phyloP scores from a whole-genome alignment of 78 protist species.

The Dictyostelium capitatum region DNA sequence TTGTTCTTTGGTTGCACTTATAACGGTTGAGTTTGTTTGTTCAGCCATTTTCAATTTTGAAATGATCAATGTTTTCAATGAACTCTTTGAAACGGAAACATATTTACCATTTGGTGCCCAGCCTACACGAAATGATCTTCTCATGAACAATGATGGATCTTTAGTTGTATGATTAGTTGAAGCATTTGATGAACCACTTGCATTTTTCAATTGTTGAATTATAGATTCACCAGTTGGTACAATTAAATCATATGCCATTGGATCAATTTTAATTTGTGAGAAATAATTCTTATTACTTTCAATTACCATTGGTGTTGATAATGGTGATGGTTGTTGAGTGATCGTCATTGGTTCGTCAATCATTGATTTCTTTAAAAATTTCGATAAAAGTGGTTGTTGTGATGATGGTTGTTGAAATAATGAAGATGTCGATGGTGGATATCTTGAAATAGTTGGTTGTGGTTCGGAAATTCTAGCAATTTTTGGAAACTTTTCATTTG shows the following conservation, averaged over 20 bases:
- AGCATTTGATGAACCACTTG: not conserved
- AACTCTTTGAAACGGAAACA: not conserved
- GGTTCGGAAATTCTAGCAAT: not conserved
- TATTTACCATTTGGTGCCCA: constrained; percentile 62
- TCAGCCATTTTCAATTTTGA: not conserved
- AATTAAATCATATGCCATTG: constrained; percentile 13
- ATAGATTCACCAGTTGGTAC: constrained; percentile 35
- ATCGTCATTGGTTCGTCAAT: not conserved
- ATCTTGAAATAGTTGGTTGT: not conserved
- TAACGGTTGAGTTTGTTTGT: not conserved
- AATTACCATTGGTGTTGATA: not conserved
- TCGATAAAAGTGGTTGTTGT: constrained; percentile 29
- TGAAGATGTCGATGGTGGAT: not conserved
- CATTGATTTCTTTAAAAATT: not conserved
- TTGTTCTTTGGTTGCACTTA: not conserved
- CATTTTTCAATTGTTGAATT: constrained; percentile 2
- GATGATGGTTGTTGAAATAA: not conserved
- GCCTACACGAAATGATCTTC: constrained; percentile 78
- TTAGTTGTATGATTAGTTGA: not conserved
- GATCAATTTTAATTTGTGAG: constrained; percentile 37
- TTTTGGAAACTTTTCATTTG: not conserved
- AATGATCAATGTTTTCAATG: constrained; percentile 1
- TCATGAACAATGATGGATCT: constrained; percentile 38
- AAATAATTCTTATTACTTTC: constrained; percentile 8
- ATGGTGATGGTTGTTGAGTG: not conserved